Evolutionary conservation across 1,284 basidiomycete species (phyloP).

Genomic region (Pulchroboletus neoregius): DNA sequence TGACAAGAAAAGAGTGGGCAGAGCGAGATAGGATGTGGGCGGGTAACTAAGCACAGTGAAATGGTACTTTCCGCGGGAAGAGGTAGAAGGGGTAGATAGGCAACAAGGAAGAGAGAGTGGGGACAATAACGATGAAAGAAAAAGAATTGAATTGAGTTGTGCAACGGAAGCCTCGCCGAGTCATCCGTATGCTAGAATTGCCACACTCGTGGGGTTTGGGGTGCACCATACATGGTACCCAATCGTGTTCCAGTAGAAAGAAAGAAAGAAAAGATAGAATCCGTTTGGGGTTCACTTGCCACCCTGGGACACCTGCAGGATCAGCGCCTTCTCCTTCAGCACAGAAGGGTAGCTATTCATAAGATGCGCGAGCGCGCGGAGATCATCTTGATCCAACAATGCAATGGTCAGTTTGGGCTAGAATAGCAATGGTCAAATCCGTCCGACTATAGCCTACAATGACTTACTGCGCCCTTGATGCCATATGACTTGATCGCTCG

Average conservation of each 20-base stretch:
- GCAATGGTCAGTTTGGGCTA: constrained; percentile 80
- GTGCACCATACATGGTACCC: background rate
- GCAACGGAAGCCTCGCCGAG: background rate
- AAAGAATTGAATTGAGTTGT: background rate
- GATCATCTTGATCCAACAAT: constrained; percentile 79
- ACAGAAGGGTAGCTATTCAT: constrained; percentile 84
- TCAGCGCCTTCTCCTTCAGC: constrained; percentile 69
- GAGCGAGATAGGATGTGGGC: constrained; percentile 2
- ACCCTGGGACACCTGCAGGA: constrained; percentile 35
- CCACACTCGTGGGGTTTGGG: too few relatives aligned
- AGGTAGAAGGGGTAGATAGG: constrained; percentile 15
- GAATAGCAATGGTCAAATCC: constrained; percentile 6
- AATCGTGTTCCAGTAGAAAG: background rate
- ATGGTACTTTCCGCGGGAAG: constrained; percentile 17
- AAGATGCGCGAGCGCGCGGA: constrained; percentile 76
- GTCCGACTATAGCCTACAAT: background rate
- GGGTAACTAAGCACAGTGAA: background rate
- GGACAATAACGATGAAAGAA: background rate
- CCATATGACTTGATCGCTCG: constrained; percentile 76
- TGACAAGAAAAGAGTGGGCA: background rate
- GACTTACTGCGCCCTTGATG: constrained; percentile 69
- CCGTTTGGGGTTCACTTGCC: constrained; percentile 21
- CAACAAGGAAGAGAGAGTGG: constrained; percentile 2
- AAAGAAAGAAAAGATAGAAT: background rate
- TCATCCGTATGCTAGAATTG: background rate